Evolutionary conservation across 2,329 filamentous ascomycete genomes (phyloP), one percentile per base, ranked within the genome.

Genomic region (Sporothrix sp.): DNA sequence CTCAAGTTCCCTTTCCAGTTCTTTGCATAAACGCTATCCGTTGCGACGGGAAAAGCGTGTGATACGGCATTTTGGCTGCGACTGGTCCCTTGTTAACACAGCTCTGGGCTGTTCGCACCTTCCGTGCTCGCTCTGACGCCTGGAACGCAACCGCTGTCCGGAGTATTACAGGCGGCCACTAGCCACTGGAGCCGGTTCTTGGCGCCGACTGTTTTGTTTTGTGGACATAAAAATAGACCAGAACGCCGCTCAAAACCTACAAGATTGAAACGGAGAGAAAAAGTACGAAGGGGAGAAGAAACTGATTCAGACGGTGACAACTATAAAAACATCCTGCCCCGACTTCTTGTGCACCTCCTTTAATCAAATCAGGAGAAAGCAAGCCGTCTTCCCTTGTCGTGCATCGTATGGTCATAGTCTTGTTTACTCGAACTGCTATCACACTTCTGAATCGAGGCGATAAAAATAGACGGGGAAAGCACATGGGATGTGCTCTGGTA

Each of bases 181-280:
- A 46, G 43, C 32, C 43, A 46, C 45, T 44, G 42, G 42, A 27
- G 21, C n/a, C 10, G 4, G n/a, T 36, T 20, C 13, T 21, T 14
- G 8, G 13, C n/a, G 28, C 20, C n/a, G 11, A 21, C 18, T 14
- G n/a, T 25, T 18, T 46, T 46, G 20, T 46, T n/a, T 14, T 20
- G 18, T 40, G 14, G 32, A 30, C 45, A 23, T 48, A 48, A 48
- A 39, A 39, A 39, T 39, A 48, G 16, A 30, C 23, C 45, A 21
- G 7, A 37, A 37, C 28, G 23, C 33, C 44, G 37, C 44, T 7
- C 25, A 45, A 43, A 46, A 47, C 21, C 28, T n/a, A 4, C 8
- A 13, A 20, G n/a, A 13, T 9, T 16, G 20, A 25, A 35, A 25
- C 14, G 20, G 11, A 16, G 23, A 18, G 33, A n/a, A 25, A 23